phyloP scores from a whole-genome alignment of 495 filamentous ascomycete genomes.

The Echria macrotheca region DNA sequence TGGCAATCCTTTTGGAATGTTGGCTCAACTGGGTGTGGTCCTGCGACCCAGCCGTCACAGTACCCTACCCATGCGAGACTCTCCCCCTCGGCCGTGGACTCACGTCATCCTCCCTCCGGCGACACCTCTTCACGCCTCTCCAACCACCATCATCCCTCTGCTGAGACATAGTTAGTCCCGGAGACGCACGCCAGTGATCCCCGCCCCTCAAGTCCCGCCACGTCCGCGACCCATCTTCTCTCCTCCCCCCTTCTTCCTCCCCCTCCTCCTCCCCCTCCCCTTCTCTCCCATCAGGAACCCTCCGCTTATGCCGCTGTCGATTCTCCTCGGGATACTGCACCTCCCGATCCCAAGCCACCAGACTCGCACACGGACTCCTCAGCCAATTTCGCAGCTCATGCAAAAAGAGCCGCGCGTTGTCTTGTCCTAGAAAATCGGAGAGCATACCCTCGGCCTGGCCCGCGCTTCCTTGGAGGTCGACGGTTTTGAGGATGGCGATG shows the following conservation, averaged over 20 bases:
- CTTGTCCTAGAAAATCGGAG: conserved; percentile 76
- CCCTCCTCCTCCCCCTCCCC: background rate
- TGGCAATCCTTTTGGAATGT: no score
- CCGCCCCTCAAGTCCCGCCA: conserved; percentile 10
- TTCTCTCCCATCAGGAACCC: background rate
- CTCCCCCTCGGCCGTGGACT: no score
- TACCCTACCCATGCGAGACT: no score
- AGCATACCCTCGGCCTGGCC: conserved; percentile 86
- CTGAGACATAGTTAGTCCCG: no score
- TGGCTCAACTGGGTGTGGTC: no score
- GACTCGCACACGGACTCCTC: conserved; percentile 63
- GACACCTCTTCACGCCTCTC: no score
- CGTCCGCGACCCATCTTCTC: background rate
- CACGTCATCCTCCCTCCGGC: no score
- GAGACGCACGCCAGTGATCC: conserved; percentile 20
- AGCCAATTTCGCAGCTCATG: conserved; percentile 81
- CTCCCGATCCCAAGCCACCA: conserved; percentile 75
- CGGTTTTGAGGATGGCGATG: conserved; percentile 79
- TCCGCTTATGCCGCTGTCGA: background rate
- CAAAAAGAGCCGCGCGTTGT: conserved; percentile 72
- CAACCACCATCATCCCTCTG: no score
- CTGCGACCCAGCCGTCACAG: no score
- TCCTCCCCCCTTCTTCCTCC: background rate
- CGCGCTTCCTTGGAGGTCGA: conserved; percentile 79
- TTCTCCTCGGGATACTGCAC: conserved; percentile 61